Conservation (phyloP, 2,329 filamentous ascomycete species). For the Arthrobotrys conoides region DNA sequence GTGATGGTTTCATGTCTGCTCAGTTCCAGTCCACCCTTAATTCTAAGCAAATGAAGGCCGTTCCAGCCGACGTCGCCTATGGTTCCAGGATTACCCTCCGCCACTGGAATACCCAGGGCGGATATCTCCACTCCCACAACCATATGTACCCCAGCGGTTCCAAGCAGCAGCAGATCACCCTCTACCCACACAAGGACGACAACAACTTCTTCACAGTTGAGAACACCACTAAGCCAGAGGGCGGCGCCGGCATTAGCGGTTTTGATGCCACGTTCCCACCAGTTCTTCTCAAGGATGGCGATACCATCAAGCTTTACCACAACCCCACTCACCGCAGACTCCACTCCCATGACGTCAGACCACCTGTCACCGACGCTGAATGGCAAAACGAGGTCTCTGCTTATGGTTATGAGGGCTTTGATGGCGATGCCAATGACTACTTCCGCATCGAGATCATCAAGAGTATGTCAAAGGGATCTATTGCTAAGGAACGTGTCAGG, state of each 20-base stretch:
- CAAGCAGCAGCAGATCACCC: constrained; percentile 98
- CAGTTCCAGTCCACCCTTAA: constrained; percentile 99
- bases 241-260: constrained; percentile 62
- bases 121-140: constrained; percentile 95
- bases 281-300: constrained; percentile 82
- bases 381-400: constrained; percentile 98
- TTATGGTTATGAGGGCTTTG: constrained; percentile 96
- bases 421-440: constrained; percentile 94
- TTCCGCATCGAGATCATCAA: constrained; percentile 97
- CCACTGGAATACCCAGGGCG: constrained; percentile 97
- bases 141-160: constrained; percentile 98
- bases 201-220: constrained; percentile 96
- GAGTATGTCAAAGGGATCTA: constrained; percentile 82
- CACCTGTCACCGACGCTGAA: constrained; percentile 86
- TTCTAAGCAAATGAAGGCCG: constrained; percentile 95
- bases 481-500: constrained; percentile 85
- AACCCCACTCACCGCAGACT: constrained; percentile 85
- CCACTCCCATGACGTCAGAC: constrained; percentile 94
- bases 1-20: constrained; percentile 99
- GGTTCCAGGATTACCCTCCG: constrained; percentile 88
- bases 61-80: constrained; percentile 89
- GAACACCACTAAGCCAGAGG: constrained; percentile 88
- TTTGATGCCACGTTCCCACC: constrained; percentile 71
- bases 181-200: constrained; percentile 98
- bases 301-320: constrained; percentile 87